A percentile compares a stretch with the other conserved stretches of the same genome.
These are phyloP conservation scores for Penicillium sp. DNA, from an alignment of 2,329 filamentous ascomycete genomes.

Conservation along the genomic window DNA sequence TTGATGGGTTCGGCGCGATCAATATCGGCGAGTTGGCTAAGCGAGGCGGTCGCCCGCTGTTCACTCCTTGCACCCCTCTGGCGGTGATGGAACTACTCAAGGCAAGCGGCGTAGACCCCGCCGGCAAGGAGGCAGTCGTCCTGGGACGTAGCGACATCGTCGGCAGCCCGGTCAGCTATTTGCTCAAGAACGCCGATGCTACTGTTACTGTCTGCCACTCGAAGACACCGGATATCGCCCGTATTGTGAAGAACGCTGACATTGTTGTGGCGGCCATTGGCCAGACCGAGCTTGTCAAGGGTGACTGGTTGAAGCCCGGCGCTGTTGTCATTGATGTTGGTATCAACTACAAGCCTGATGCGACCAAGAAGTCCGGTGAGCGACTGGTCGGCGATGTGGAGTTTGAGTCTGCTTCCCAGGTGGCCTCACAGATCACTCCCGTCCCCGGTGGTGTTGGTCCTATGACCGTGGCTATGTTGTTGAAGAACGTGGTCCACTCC, in stretches of 20 bases:
- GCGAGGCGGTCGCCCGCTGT: slow-evolving; percentile 82
- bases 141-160: slow-evolving; percentile 96
- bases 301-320: slow-evolving; percentile 91
- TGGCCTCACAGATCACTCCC: slow-evolving; percentile 91
- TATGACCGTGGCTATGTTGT: slow-evolving; percentile 98
- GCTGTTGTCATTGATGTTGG: slow-evolving; percentile 97
- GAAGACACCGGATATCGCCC: slow-evolving; percentile 70
- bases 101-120: slow-evolving; percentile 77
- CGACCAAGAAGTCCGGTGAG: slow-evolving; percentile 86
- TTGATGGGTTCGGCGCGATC: slow-evolving; percentile 89
- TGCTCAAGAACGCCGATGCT: slow-evolving; percentile 91
- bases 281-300: slow-evolving; percentile 81
- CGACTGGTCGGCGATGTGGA: slow-evolving; percentile 94
- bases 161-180: slow-evolving; percentile 91
- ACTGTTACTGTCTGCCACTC: slow-evolving; percentile 97
- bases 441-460: slow-evolving; percentile 96
- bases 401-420: slow-evolving; percentile 76
- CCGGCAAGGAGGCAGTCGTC: slow-evolving; percentile 91
- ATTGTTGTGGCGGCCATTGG: slow-evolving; percentile 92
- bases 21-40: slow-evolving; percentile 98
- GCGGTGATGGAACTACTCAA: slow-evolving; percentile 91
- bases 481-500: slow-evolving; percentile 91
- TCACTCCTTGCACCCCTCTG: slow-evolving; percentile 94
- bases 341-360: slow-evolving; percentile 90
- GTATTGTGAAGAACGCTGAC: slow-evolving; percentile 78